A percentile compares a stretch with the other conserved stretches of the same genome.
phyloP scores from a whole-genome alignment of 768 basidiomycete genomes.

The Podaxis sp. region DNA sequence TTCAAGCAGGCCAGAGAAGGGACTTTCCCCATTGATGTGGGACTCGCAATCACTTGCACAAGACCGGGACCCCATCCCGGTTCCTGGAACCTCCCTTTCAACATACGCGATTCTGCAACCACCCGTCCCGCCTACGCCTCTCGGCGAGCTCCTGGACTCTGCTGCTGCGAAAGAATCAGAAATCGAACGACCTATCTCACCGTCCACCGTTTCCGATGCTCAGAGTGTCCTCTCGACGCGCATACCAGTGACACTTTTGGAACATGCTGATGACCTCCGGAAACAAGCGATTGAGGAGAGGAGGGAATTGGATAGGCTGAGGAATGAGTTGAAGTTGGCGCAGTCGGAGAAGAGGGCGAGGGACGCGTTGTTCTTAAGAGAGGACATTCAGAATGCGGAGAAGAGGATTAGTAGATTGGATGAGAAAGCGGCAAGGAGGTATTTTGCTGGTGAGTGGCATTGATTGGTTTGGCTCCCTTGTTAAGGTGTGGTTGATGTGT shows the following conservation, averaged over 20 bases:
- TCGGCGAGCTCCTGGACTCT: neutral
- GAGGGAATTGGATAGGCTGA: slow-evolving; percentile 25
- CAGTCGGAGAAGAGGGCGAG: slow-evolving; percentile 31
- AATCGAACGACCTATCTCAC: slow-evolving; percentile 15
- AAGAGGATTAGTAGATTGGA: slow-evolving; percentile 38
- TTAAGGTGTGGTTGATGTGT: neutral
- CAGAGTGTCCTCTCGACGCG: slow-evolving; percentile 32
- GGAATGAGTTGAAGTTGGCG: slow-evolving; percentile 29
- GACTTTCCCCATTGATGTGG: slow-evolving; percentile 22
- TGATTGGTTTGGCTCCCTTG: neutral
- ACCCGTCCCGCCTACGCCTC: slow-evolving; percentile 7
- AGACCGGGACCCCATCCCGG: slow-evolving; percentile 4
- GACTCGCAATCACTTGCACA: neutral
- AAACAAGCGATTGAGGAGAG: slow-evolving; percentile 41
- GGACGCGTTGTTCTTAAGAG: slow-evolving; percentile 39
- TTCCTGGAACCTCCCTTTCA: slow-evolving; percentile 6
- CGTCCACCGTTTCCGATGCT: slow-evolving; percentile 16
- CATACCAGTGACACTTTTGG: slow-evolving; percentile 30
- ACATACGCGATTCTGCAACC: slow-evolving; percentile 14
- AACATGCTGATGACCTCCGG: slow-evolving; percentile 37
- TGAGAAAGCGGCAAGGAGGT: slow-evolving; percentile 44
- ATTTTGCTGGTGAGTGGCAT: slow-evolving; percentile 39
- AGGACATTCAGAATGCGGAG: slow-evolving; percentile 37
- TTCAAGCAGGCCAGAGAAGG: neutral
- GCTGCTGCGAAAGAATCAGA: slow-evolving; percentile 11